Evolutionary conservation across 805 yeast genomes (phyloP), one percentile per base, ranked within the genome.

Genomic region (Yarrowia hollandica): DNA sequence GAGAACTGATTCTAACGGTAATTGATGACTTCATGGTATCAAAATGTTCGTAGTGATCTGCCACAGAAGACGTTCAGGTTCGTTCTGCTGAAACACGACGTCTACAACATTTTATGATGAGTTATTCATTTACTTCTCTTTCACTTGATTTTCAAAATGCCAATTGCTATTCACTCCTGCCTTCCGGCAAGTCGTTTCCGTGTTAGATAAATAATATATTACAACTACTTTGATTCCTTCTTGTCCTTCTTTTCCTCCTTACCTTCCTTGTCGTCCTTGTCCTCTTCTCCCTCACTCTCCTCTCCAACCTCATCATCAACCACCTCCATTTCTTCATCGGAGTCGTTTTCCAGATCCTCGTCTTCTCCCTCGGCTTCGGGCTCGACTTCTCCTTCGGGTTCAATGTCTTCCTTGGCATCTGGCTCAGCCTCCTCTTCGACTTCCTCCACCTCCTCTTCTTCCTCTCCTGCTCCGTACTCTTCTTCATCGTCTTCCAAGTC

Each of bases 401-500:
- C 65, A 19, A 35, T 56, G 12, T 50, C 67, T 4, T 54, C 65
- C 22, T 58, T 64, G 18, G 54, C 64, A 1, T 44, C 67, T 5
- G 59, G 64, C 0, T 77, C 85, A 3, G 75, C 83, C 2, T 78
- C 83, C 1, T 78, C 86, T 2, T 79, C 86, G 0, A 77, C 82
- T 4, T 82, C 86, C 14, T 82, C 88, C 4, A 31, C 65, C 18
- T 58, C 62, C 15, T 61, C 81, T 82, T n/a, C 63, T 5, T 59
- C 65, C n/a, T 65, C 71, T 25, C 62, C 67, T 22, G 65, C 68
- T 16, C 63, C 69, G 19, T 72, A 77, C 8, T 78, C 81, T 11
- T 75, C 80, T n/a, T 82, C 87, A 12, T 80, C 86, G 8, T 81
- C 89, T 1, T 78, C 84, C 22, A 80, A 79, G 44, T 79, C 84